Conservation (phyloP, 257 asterid genomes). For the Capsicum chinense region DNA sequence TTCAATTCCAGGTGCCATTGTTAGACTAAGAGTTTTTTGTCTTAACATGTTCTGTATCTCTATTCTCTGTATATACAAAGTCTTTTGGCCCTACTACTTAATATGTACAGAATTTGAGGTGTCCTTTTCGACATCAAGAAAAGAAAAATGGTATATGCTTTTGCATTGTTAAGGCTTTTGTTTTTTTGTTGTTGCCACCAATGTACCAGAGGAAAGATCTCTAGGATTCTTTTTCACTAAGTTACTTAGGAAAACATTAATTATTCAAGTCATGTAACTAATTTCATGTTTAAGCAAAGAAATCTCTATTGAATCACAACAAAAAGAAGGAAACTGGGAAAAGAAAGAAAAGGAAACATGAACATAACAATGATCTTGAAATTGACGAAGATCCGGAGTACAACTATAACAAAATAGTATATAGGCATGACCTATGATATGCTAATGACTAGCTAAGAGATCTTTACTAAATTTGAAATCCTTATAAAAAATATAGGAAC, state of each 20-base stretch:
- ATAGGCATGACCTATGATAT: slow-evolving; percentile 11
- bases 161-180: background rate
- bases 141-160: background rate
- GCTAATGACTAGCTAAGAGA: background rate
- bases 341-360: background rate
- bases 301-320: background rate
- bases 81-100: background rate
- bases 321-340: background rate
- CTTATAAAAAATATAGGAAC: slow-evolving; percentile 1
- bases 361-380: slow-evolving; percentile 4
- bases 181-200: slow-evolving; percentile 20
- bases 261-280: slow-evolving; percentile 13
- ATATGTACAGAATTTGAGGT: slow-evolving; percentile 1
- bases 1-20: slow-evolving; percentile 34
- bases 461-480: slow-evolving; percentile 14
- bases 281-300: background rate
- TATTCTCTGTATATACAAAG: background rate
- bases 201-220: background rate
- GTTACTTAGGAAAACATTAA: background rate
- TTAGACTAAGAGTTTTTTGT: background rate
- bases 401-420: background rate
- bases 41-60: background rate
- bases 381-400: slow-evolving; percentile 3
- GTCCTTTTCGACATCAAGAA: background rate
- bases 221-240: background rate